phyloP scores from a whole-genome alignment of 306 rosid species.

The Cajanus cajan region DNA sequence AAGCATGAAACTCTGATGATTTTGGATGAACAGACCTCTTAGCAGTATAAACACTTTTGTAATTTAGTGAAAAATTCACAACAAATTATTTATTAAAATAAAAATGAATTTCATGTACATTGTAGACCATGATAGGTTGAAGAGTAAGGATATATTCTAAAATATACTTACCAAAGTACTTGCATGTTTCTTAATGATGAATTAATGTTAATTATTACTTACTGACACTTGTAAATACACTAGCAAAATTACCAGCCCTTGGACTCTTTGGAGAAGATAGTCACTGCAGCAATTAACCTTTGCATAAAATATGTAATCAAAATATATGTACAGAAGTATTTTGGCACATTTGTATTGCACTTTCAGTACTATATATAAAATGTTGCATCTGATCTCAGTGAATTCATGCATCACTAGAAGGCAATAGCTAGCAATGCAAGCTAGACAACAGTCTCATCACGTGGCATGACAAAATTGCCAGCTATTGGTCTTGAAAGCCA shows the following conservation, averaged over 20 bases:
- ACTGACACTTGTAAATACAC: neutral
- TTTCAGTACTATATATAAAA: slow-evolving; percentile 18
- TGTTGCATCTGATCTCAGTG: slow-evolving; percentile 20
- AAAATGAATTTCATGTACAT: neutral
- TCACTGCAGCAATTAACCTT: neutral
- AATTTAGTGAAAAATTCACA: neutral
- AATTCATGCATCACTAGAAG: slow-evolving; percentile 10
- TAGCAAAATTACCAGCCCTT: neutral
- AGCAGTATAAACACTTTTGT: neutral
- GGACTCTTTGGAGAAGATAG: neutral
- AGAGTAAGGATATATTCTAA: too few species aligned
- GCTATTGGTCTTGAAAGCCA: slow-evolving; percentile 23
- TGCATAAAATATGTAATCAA: neutral
- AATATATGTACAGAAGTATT: too few species aligned
- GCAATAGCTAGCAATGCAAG: slow-evolving; percentile 13
- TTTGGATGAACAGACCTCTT: neutral
- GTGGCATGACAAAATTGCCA: slow-evolving; percentile 43
- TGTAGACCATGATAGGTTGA: neutral
- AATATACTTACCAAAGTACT: neutral
- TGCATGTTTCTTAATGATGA: neutral
- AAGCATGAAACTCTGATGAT: neutral
- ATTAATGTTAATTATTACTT: neutral
- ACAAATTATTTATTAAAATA: neutral
- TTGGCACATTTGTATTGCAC: slow-evolving; percentile 21
- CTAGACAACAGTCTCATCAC: slow-evolving; percentile 30